Conservation (phyloP, 1,139 yeast genomes). For the Candida smagusa region DNA sequence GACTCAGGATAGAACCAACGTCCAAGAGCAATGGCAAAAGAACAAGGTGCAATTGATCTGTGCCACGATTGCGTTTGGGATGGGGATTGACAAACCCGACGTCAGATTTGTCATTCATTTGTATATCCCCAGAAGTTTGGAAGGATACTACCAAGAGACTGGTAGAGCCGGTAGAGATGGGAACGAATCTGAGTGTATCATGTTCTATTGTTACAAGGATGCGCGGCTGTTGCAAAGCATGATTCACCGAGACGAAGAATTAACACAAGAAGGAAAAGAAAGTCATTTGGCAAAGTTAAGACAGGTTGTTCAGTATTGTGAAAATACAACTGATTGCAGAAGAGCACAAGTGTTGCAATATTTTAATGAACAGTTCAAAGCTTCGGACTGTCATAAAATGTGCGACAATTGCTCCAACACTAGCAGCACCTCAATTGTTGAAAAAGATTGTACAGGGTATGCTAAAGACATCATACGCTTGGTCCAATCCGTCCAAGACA, state of each 20-base stretch:
- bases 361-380: conserved; percentile 79
- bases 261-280: conserved; percentile 64
- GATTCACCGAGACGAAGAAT: conserved; percentile 72
- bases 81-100: conserved; percentile 98
- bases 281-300: conserved; percentile 75
- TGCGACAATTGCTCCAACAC: conserved; percentile 80
- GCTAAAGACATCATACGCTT: conserved; percentile 60
- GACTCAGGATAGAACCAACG: conserved; percentile 63
- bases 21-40: conserved; percentile 82
- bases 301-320: conserved; percentile 89
- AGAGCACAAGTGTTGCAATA: conserved; percentile 84
- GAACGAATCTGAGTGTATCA: conserved; percentile 68
- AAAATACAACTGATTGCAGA: conserved; percentile 86
- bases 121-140: conserved; percentile 86
- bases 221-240: conserved; percentile 69
- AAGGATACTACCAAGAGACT: conserved; percentile 96
- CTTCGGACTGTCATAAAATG: conserved; percentile 59
- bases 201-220: conserved; percentile 78
- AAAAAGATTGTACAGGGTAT: conserved; percentile 65
- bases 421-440: conserved; percentile 41
- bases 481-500: conserved; percentile 53
- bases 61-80: conserved; percentile 97
- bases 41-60: conserved; percentile 74
- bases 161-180: conserved; percentile 99
- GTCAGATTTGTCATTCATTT: conserved; percentile 88